Evolutionary conservation across 208 protist genomes (phyloP), one percentile per base, ranked within the genome.

Genomic region (Trypanosoma boissoni): DNA sequence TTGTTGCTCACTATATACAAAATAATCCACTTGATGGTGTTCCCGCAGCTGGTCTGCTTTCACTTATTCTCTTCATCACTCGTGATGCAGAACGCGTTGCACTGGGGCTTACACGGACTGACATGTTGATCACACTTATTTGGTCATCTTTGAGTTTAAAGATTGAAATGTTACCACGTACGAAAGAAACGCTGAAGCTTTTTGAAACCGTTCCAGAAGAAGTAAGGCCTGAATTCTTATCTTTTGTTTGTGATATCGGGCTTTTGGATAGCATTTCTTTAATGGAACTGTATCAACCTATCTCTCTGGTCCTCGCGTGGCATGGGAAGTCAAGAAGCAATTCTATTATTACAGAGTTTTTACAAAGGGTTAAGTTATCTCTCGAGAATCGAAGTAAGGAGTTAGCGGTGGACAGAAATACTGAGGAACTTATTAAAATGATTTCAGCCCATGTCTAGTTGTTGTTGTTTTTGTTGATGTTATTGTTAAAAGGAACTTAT

Each of bases 131-230:
- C 20, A 7, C 64, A 8, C 64, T 71, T 64, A 24, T 71, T 21
- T 71, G 64, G 64, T 60, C 64, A 32, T 71, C 64, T 18, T 42
- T 71, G 20, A 54, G 37, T 21, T 27, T 71, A 41, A 71, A 71
- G 44, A 49, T 71, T n/a, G 50, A 53, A 3, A 43, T 37, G 14
- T 56, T 71, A 27, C 49, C 55, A 7, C 21, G 26, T 37, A 52
- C 44, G 6, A 44, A 29, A 29, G 20, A 32, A 32, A 26, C 59
- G 8, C 64, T 44, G 64, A 54, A 36, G 23, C 20, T 71, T 28
- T 42, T 71, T 10, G 57, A 71, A 18, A 41, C 42, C 18, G 64
- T 71, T 7, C 64, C 64, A 48, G 8, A 46, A 12, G 27, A 51
- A 50, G 24, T 34, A 46, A 42, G 31, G 31, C 18, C 36, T 9